phyloP scores from a whole-genome alignment of 2,329 filamentous ascomycete genomes.

The Fusarium pseudocircinatum region DNA sequence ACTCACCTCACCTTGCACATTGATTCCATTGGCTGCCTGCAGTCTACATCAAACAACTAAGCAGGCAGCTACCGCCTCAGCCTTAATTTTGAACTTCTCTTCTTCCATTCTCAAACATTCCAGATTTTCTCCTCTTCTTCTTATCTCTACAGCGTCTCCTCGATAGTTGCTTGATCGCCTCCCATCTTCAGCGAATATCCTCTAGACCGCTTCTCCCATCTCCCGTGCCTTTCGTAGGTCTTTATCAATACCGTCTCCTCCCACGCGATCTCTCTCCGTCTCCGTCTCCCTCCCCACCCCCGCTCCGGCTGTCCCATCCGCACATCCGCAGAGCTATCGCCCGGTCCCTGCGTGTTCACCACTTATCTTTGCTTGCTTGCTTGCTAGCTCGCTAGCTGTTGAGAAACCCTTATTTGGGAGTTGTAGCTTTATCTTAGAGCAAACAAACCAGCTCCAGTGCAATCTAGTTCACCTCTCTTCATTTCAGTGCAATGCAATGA shows the following conservation, averaged over 20 bases:
- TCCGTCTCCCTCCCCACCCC: conserved; percentile 22
- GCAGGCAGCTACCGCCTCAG: conserved; percentile 38
- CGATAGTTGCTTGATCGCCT: conserved; percentile 1
- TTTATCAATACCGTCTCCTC: neutral
- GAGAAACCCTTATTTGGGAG: conserved; percentile 18
- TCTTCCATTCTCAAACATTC: neutral
- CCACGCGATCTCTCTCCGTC: conserved; percentile 20
- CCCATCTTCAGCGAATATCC: neutral
- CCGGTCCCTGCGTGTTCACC: conserved; percentile 16
- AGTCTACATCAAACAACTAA: conserved; percentile 37
- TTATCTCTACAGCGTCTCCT: conserved; percentile 1
- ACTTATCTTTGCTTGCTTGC: conserved; percentile 14
- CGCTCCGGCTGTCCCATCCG: conserved; percentile 32
- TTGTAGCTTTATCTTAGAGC: conserved; percentile 34
- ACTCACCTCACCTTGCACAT: conserved; percentile 7
- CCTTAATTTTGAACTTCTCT: conserved; percentile 19
- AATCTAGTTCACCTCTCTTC: neutral
- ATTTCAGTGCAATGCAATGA: conserved; percentile 31
- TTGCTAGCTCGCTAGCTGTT: conserved; percentile 7
- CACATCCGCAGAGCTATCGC: conserved; percentile 4
- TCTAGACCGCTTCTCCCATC: neutral
- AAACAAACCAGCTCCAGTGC: conserved; percentile 22
- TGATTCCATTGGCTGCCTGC: conserved; percentile 42
- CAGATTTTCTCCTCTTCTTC: neutral
- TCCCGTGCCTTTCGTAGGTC: neutral